Evolutionary conservation across 129 eudicot species (phyloP), one percentile per base, ranked within the genome.

Genomic region (Lactuca sativa): DNA sequence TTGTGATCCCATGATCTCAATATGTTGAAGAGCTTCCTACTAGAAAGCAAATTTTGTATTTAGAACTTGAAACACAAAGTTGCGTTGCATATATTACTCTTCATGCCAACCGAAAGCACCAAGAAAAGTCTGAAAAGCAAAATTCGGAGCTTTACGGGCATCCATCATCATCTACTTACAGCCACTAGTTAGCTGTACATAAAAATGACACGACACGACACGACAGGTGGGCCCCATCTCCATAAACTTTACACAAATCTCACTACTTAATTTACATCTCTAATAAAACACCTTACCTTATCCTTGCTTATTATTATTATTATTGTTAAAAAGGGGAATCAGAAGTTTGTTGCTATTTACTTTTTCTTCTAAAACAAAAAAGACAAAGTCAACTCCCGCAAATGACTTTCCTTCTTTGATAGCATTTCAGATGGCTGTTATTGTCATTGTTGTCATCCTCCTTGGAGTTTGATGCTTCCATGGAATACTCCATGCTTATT

Each of bases 401-500:
- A 38, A 82, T 64, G 37, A 77, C 76, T 62, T 63, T 78, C 69
- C 82, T 85, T 43, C 90, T 78, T 31, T 85, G 82, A 73, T 85
- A 85, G 79, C 80, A 85, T 75, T 78, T 78, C 30, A 82, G 16
- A 62, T 55, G 69, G 57, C 82, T 73, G 40, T 78, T 71, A 7
- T 43, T 66, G 12, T 59, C 41, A 47, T 71, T 60, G 62, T 76
- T 78, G 40, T 68, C 82, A 16, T 62, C 73, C 66, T 69, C 73
- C 44, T 80, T 70, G 37, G 30, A 21, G 32, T 59, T 74, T 9
- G 76, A 60, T 48, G 60, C 65, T 61, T 58, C 77, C 52, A 58
- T 69, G 2, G 75, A 67, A 66, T 72, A 78, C 51, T 68, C 76
- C 7, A 69, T 57, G 4, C 77, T 56, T 41, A 68, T 64, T 31